Evolutionary conservation across 2,329 filamentous ascomycete species (phyloP).

Genomic region (Colletotrichum cuscutae): DNA sequence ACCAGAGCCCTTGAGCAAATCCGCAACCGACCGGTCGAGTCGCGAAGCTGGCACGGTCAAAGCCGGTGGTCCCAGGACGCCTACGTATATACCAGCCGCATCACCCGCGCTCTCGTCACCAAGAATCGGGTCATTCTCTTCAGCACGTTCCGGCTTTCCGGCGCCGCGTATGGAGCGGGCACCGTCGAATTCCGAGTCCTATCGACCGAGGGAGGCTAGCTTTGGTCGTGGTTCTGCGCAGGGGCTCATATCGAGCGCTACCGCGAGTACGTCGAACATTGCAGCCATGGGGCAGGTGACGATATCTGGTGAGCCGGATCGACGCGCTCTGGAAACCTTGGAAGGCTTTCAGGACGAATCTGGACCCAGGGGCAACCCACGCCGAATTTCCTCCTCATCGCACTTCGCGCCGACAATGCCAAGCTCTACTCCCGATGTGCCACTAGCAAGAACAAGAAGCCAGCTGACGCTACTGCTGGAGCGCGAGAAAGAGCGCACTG

Average conservation of each 20-base stretch:
- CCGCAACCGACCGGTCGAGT: not conserved
- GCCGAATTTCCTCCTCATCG: slow-evolving; percentile 43
- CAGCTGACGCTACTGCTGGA: slow-evolving; percentile 68
- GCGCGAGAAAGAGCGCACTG: slow-evolving; percentile 54
- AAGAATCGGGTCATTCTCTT: slow-evolving; percentile 30
- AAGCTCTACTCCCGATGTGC: slow-evolving; percentile 55
- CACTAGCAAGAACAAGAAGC: slow-evolving; percentile 68
- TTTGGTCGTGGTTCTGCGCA: slow-evolving; percentile 42
- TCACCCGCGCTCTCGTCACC: slow-evolving; percentile 21
- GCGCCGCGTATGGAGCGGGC: slow-evolving; percentile 29
- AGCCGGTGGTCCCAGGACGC: slow-evolving; percentile 18
- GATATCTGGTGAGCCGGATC: slow-evolving; percentile 28
- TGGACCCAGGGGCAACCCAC: slow-evolving; percentile 16
- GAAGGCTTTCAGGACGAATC: slow-evolving; percentile 8
- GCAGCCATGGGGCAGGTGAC: slow-evolving; percentile 32
- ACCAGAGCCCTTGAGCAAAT: slow-evolving; percentile 21
- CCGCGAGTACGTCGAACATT: slow-evolving; percentile 26
- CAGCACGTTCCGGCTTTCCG: slow-evolving; percentile 22
- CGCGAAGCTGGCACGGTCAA: slow-evolving; percentile 2
- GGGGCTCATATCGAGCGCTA: slow-evolving; percentile 42
- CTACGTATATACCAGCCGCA: slow-evolving; percentile 5
- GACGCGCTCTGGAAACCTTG: slow-evolving; percentile 40
- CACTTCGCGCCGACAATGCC: slow-evolving; percentile 62
- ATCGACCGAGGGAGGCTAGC: slow-evolving; percentile 34
- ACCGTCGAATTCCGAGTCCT: slow-evolving; percentile 21